A percentile compares a stretch with the other conserved stretches of the same genome.
Evolutionary conservation across 2,329 filamentous ascomycete genomes (phyloP).

Genomic region (Westerdykella sp.): DNA sequence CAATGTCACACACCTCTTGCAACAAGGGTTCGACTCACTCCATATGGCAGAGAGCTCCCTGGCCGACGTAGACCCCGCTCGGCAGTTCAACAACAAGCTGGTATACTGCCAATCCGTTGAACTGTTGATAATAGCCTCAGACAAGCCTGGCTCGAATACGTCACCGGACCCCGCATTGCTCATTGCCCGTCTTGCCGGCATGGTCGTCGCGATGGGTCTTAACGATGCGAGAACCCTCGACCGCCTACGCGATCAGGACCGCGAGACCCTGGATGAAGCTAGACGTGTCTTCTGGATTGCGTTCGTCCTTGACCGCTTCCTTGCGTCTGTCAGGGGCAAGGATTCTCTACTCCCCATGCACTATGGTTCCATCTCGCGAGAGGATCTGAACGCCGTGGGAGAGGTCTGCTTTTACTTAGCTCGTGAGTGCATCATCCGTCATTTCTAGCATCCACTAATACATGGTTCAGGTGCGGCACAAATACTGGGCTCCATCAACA

Average conservation of each 20-base stretch:
- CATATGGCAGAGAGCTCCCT: constrained; percentile 26
- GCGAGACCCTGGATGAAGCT: constrained; percentile 23
- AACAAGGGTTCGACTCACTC: constrained; percentile 23
- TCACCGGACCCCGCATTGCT: constrained; percentile 16
- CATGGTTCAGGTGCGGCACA: constrained; percentile 21
- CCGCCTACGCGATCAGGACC: constrained; percentile 25
- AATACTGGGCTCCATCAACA: constrained; percentile 27
- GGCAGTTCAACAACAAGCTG: constrained; percentile 28
- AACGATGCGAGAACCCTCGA: constrained; percentile 25
- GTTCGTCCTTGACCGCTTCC: constrained; percentile 34
- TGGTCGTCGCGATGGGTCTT: constrained; percentile 25
- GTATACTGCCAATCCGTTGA: constrained; percentile 30
- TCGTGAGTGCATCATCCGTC: constrained; percentile 19
- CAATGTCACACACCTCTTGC: constrained; percentile 22
- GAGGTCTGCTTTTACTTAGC: constrained; percentile 33
- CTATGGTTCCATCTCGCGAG: constrained; percentile 25
- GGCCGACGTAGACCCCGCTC: constrained; percentile 20
- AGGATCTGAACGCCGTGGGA: constrained; percentile 26
- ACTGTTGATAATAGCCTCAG: constrained; percentile 26
- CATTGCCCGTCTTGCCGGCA: constrained; percentile 27
- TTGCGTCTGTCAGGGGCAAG: constrained; percentile 30
- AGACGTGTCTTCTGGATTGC: constrained; percentile 34
- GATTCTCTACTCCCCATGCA: constrained; percentile 29
- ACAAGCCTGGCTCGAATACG: constrained; percentile 5
- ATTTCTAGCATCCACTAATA: not conserved